Evolutionary conservation across 257 asterid species (phyloP).

Genomic region (Catharanthus roseus): DNA sequence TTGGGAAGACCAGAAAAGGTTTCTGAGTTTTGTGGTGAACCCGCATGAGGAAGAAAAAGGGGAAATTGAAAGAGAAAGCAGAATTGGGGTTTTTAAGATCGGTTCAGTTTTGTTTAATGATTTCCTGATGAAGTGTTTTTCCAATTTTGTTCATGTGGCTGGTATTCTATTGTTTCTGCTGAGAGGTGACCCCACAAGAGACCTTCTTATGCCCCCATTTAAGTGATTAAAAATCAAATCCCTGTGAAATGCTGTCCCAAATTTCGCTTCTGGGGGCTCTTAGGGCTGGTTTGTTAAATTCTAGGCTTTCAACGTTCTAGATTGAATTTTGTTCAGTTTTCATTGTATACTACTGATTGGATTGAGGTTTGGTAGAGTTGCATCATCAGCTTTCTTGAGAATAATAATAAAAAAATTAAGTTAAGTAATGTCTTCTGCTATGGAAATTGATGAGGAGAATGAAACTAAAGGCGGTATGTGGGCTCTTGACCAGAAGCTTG

Average conservation of each 20-base stretch:
- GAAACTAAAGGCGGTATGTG: conserved; percentile 86
- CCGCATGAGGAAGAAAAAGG: background rate
- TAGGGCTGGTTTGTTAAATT: background rate
- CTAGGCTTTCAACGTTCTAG: background rate
- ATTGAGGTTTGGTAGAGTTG: conserved; percentile 8
- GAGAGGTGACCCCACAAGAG: conserved; percentile 28
- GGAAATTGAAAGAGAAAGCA: background rate
- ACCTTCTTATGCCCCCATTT: background rate
- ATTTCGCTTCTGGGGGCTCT: background rate
- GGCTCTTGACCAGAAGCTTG: conserved; percentile 95
- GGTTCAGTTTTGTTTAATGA: background rate
- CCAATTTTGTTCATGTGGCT: conserved; percentile 16
- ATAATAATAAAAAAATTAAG: conserved; percentile 9
- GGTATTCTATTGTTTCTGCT: conserved; percentile 16
- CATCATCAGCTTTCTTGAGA: conserved; percentile 10
- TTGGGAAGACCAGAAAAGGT: background rate
- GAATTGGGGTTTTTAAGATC: background rate
- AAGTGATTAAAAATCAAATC: conserved; percentile 9
- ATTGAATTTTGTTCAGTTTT: background rate
- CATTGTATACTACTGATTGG: background rate
- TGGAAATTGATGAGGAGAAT: conserved; percentile 49
- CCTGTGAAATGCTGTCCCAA: conserved; percentile 3
- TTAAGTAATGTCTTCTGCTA: conserved; percentile 48
- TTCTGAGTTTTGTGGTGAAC: conserved; percentile 12
- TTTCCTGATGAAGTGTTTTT: conserved; percentile 7